Evolutionary conservation across 768 basidiomycete genomes (phyloP).

Genomic region (Termitomyces sp.): DNA sequence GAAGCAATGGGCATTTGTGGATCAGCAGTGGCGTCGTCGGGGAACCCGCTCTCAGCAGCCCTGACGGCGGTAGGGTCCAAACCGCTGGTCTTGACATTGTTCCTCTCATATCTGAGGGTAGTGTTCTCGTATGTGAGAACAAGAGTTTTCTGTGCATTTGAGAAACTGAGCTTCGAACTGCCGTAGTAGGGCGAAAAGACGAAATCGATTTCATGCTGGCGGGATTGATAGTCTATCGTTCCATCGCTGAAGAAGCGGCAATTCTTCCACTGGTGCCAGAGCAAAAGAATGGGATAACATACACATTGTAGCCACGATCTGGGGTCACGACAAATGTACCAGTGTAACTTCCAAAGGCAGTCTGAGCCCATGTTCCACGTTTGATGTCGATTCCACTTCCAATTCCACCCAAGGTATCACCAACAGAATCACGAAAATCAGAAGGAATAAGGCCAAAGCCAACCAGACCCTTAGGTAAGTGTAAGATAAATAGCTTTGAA

Average conservation of each 20-base stretch:
- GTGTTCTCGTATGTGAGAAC: conserved; percentile 44
- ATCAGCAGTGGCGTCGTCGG: conserved; percentile 26
- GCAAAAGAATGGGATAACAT: conserved; percentile 8
- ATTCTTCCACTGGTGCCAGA: neutral
- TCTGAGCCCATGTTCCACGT: conserved; percentile 35
- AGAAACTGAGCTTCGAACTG: conserved; percentile 37
- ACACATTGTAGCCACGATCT: conserved; percentile 57
- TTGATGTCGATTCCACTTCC: conserved; percentile 60
- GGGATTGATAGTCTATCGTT: conserved; percentile 55
- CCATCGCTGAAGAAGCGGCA: conserved; percentile 28
- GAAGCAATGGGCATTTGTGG: conserved; percentile 43
- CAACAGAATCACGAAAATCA: conserved; percentile 48
- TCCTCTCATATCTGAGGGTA: conserved; percentile 42
- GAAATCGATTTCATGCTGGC: conserved; percentile 56
- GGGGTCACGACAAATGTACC: conserved; percentile 49
- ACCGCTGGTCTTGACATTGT: conserved; percentile 43
- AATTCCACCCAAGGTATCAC: conserved; percentile 56
- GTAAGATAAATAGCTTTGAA: neutral
- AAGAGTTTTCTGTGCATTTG: conserved; percentile 45
- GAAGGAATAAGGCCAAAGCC: conserved; percentile 59
- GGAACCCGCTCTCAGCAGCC: conserved; percentile 28
- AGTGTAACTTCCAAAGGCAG: conserved; percentile 28
- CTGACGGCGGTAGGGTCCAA: conserved; percentile 48
- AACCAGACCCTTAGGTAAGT: conserved; percentile 36
- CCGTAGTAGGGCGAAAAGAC: conserved; percentile 50